These are phyloP conservation scores for Tetrahymena borealis DNA, from an alignment of 73 alveolate genomes.

Conservation along the genomic window DNA sequence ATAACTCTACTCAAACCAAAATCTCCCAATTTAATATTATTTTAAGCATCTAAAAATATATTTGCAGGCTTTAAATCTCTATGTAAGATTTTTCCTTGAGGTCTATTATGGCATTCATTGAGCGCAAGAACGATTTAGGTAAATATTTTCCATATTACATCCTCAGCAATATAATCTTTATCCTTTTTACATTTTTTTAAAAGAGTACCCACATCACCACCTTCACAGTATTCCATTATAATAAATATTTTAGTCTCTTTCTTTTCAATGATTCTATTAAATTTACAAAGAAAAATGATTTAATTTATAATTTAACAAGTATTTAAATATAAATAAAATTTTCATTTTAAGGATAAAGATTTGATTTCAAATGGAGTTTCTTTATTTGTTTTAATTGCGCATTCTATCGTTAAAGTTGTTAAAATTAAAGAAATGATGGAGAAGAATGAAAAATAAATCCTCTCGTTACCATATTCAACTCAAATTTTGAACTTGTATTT, in stretches of 20 bases:
- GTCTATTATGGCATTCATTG: constrained; percentile 85
- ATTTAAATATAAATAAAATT: too few relatives aligned
- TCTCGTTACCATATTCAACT: background rate
- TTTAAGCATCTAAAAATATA: constrained; percentile 75
- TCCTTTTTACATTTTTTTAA: constrained; percentile 79
- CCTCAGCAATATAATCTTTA: constrained; percentile 87
- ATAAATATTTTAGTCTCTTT: constrained; percentile 76
- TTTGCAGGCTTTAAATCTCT: constrained; percentile 94
- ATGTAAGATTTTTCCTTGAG: constrained; percentile 86
- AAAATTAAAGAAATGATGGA: background rate
- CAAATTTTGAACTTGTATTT: background rate
- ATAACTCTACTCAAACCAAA: constrained; percentile 83
- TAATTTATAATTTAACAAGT: too few relatives aligned
- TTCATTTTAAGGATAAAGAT: too few relatives aligned
- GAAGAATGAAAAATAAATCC: background rate
- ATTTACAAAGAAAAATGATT: too few relatives aligned
- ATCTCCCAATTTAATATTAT: constrained; percentile 92
- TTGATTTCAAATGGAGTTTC: too few relatives aligned
- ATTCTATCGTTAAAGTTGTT: too few relatives aligned
- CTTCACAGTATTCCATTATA: constrained; percentile 90
- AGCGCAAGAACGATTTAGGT: constrained; percentile 84
- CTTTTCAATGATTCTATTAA: constrained; percentile 68
- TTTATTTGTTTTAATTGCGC: too few relatives aligned
- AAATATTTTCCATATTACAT: constrained; percentile 93
- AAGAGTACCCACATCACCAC: constrained; percentile 86